Base-by-base conservation (phyloP, 2,329 filamentous ascomycete genomes). In the Aspergillus udagawae region DNA sequence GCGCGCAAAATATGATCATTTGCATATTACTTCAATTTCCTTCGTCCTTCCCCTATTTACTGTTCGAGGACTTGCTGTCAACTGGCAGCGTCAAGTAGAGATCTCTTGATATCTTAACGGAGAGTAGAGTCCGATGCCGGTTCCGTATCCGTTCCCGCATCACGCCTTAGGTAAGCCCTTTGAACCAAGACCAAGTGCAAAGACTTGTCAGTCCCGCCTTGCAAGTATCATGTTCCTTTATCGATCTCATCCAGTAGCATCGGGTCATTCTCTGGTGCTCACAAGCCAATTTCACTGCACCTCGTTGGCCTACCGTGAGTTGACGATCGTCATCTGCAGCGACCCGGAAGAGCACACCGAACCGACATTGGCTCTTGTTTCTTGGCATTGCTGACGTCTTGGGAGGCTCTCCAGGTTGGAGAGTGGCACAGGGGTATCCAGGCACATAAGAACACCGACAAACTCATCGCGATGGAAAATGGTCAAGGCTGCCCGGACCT, bases 401-500 rank as follows among this genome's bases (percentile, higher is more conserved):
- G 14, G 4, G 5, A 35, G 32, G n/a, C 14, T 17, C 32, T 17
- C 14, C 32, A 7, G 32, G 5, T 38, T 38, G 32, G 32, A 38
- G 14, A 17, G 32, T 17, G 32, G 4, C 14, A 17, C 32, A 35
- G 6, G 14, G 32, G 2, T 6, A 17, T 17, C 17, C 12, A 17
- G 32, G 12, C 1, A 38, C 32, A 38, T 17, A 38, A 17, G 5
- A n/a, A 17, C 14, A 38, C 14, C 14, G 17, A 20, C 20, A 9
- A 12, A 10, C 42, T 23, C 20, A 44, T 12, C 42, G 21, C 12
- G 12, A 47, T 47, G 44, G 44, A 23, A 47, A 23, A 66, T 67
- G 66, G 63, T 62, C 42, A 65, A 59, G 28, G 35, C 59, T n/a
- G 44, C 55, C 9, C 61, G 57, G 32, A 56, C 59, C 54, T 72